Evolutionary conservation across 768 basidiomycete species (phyloP), one percentile per base, ranked within the genome.

Genomic region (Lentinus brumalis): DNA sequence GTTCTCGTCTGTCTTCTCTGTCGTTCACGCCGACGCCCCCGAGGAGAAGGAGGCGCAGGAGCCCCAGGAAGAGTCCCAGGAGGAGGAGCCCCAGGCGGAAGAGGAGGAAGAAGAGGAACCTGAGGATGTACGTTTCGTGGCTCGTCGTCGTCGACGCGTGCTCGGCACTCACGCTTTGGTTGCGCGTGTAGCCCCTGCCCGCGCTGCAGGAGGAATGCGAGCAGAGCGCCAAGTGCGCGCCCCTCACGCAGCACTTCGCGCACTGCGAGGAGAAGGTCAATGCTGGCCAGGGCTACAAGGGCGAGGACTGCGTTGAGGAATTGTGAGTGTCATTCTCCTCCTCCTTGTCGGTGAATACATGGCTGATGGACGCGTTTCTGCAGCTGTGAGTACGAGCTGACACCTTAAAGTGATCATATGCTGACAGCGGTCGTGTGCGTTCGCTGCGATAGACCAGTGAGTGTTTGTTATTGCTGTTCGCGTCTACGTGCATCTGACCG

Each of bases 251-350:
- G 70, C 95, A 96, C 78, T 96, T 96, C 74, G 83, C 89, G 60
- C 91, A 95, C 71, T 96, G 95, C 75, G 84, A 91, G 72, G 91
- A 95, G 75, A 95, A 93, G 77, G 87, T 97, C 50, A 76, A 85
- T 60, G 81, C 79, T 32, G 95, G 94, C 30, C 71, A 94, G 69
- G 94, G 93, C 41, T 93, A 83, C 84, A 88, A 92, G 73, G 86
- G 86, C 64, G 95, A 96, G 80, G 94, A 96, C 72, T 96, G 94
- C 71, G 89, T 95, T 40, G 92, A 94, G 77, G 93, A 94, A 81
- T 73, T 94, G 90, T 76, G 63, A 58, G 74, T 74, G 5, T 53
- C n/a, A 29, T 4, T 32, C 41, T 29, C 14, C 7, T 12, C 15
- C 30, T 0, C 26, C n/a, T 16, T 21, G 0, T 32, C 14, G 21